Evolutionary conservation across 23 red algal species (phyloP).

Genomic region (Gracilaria caudata): DNA sequence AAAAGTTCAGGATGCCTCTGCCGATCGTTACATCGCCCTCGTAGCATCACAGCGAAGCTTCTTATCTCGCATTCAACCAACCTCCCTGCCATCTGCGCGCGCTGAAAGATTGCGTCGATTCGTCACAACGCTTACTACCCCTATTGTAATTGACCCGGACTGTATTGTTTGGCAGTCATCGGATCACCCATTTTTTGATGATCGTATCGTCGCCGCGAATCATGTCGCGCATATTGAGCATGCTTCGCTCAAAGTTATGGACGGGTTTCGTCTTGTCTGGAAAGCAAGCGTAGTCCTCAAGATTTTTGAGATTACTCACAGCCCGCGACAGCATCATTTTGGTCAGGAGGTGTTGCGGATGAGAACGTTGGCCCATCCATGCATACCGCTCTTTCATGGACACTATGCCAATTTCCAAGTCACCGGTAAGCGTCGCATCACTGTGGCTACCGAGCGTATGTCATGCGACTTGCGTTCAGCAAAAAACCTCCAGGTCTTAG

Average conservation of each 20-base stretch:
- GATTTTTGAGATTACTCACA: neutral
- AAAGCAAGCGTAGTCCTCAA: neutral
- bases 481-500: neutral
- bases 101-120: constrained; percentile 4
- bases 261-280: neutral
- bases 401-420: neutral
- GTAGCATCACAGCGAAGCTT: constrained; percentile 11
- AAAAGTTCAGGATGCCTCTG: constrained; percentile 10
- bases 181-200: neutral
- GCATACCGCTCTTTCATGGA: constrained; percentile 20
- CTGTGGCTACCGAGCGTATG: constrained; percentile 52
- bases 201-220: neutral
- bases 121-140: neutral
- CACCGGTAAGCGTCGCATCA: neutral
- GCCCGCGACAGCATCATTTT: constrained; percentile 12
- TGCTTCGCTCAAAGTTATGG: constrained; percentile 2
- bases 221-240: neutral
- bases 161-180: neutral
- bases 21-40: constrained; percentile 14
- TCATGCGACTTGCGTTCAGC: constrained; percentile 23
- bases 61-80: neutral
- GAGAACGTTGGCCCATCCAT: constrained; percentile 15
- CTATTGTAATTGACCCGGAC: neutral
- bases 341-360: constrained; percentile 6
- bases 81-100: neutral